Evolutionary conservation across 352 stramenopile genomes (phyloP).

Genomic region (Pythium diclinum): DNA sequence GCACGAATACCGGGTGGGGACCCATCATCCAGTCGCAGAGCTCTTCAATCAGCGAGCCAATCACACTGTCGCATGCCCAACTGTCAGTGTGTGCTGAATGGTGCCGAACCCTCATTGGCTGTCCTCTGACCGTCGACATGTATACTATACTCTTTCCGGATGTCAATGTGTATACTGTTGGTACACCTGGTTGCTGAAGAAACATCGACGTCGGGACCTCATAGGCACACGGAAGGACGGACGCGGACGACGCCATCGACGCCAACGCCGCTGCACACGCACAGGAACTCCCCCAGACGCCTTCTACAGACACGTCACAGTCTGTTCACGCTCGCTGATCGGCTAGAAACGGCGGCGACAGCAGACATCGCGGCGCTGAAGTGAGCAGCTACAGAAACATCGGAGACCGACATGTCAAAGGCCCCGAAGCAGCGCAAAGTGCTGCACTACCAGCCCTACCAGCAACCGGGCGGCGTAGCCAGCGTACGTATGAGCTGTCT

Average conservation of each 20-base stretch:
- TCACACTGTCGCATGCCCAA: conserved; percentile 11
- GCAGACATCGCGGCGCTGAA: background rate
- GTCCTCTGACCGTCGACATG: background rate
- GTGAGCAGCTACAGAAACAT: background rate
- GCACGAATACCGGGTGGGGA: background rate
- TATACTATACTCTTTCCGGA: conserved; percentile 29
- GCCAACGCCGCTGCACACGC: background rate
- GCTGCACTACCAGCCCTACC: conserved; percentile 81
- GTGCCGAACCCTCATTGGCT: conserved; percentile 15
- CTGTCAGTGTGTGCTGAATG: conserved; percentile 11
- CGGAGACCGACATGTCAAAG: conserved; percentile 58
- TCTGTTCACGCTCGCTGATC: background rate
- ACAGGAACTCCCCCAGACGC: background rate
- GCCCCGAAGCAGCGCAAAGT: conserved; percentile 72
- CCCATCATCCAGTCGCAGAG: background rate
- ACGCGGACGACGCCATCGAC: background rate
- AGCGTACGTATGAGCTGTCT: background rate
- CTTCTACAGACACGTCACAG: background rate
- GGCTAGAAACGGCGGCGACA: background rate
- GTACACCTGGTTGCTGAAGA: conserved; percentile 20
- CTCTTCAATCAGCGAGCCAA: conserved; percentile 20
- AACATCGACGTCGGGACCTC: conserved; percentile 6
- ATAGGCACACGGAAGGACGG: background rate
- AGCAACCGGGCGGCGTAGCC: conserved; percentile 25
- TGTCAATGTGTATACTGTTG: conserved; percentile 3